A percentile compares a stretch with the other conserved stretches of the same genome.
Conservation (phyloP, 2,329 filamentous ascomycete species). For the Colletotrichum sp. region DNA sequence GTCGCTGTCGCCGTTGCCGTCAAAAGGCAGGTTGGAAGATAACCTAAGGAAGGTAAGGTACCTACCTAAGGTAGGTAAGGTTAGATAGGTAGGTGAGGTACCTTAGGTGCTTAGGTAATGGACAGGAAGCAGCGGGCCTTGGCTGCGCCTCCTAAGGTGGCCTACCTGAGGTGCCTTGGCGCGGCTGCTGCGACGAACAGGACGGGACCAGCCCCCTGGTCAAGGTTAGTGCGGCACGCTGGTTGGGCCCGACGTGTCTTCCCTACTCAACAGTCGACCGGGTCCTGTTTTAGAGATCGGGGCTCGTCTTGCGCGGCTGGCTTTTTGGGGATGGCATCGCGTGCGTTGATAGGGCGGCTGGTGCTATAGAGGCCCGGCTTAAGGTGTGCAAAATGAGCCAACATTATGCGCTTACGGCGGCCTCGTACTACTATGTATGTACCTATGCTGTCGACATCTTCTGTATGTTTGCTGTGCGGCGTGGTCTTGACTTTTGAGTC, state of each 20-base stretch:
- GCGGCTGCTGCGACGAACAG: background rate
- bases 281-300: conserved; percentile 1
- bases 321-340: background rate
- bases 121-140: background rate
- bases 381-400: background rate
- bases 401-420: background rate
- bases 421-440: background rate
- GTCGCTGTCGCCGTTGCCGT: background rate
- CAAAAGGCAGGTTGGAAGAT: background rate
- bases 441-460: background rate
- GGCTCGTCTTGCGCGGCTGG: background rate
- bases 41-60: background rate
- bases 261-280: background rate
- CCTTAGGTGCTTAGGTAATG: background rate
- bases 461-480: background rate
- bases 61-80: background rate
- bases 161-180: background rate
- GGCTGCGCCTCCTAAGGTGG: background rate
- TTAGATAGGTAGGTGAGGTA: background rate
- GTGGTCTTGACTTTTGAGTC: background rate
- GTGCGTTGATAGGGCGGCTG: background rate
- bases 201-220: background rate
- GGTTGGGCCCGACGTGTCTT: background rate
- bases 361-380: background rate
- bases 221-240: background rate